Conservation (phyloP, 1,284 basidiomycete genomes). For the Lentinula novae-zelandiae region DNA sequence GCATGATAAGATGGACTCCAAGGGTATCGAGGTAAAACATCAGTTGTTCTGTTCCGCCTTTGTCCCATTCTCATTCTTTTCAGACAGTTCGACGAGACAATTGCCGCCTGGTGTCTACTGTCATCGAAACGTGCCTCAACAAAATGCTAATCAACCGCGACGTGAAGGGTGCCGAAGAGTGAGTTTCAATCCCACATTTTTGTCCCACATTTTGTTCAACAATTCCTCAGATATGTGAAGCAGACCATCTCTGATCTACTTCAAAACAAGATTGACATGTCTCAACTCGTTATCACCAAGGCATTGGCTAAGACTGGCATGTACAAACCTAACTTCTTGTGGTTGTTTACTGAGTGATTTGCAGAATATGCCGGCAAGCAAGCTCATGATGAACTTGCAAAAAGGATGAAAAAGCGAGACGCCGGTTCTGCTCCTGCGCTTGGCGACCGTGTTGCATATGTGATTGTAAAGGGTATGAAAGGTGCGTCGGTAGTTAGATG, state of each 20-base stretch:
- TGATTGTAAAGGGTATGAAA: slow-evolving; percentile 94
- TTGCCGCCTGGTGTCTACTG: slow-evolving; percentile 91
- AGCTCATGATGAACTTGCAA: slow-evolving; percentile 91
- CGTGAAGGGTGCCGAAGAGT: slow-evolving; percentile 90
- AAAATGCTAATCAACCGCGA: slow-evolving; percentile 96
- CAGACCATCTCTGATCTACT: slow-evolving; percentile 88
- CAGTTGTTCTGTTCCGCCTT: neutral
- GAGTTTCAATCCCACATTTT: slow-evolving; percentile 24
- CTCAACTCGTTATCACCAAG: slow-evolving; percentile 96
- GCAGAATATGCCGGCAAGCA: slow-evolving; percentile 88
- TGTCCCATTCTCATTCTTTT: neutral
- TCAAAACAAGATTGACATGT: slow-evolving; percentile 97
- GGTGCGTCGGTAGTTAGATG: slow-evolving; percentile 39
- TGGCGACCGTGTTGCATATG: slow-evolving; percentile 96
- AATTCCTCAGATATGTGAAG: slow-evolving; percentile 75
- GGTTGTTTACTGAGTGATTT: neutral
- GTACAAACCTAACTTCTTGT: slow-evolving; percentile 19
- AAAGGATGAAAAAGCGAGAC: slow-evolving; percentile 92
- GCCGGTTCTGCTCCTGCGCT: slow-evolving; percentile 92
- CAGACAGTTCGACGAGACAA: slow-evolving; percentile 96
- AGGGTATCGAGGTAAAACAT: slow-evolving; percentile 86
- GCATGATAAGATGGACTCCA: slow-evolving; percentile 98
- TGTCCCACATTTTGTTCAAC: slow-evolving; percentile 10
- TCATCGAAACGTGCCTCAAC: slow-evolving; percentile 94
- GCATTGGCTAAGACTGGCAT: slow-evolving; percentile 83